These are phyloP conservation scores for Aspergillus saccharolyticus DNA, from an alignment of 495 filamentous ascomycete species.

Conservation along the genomic window DNA sequence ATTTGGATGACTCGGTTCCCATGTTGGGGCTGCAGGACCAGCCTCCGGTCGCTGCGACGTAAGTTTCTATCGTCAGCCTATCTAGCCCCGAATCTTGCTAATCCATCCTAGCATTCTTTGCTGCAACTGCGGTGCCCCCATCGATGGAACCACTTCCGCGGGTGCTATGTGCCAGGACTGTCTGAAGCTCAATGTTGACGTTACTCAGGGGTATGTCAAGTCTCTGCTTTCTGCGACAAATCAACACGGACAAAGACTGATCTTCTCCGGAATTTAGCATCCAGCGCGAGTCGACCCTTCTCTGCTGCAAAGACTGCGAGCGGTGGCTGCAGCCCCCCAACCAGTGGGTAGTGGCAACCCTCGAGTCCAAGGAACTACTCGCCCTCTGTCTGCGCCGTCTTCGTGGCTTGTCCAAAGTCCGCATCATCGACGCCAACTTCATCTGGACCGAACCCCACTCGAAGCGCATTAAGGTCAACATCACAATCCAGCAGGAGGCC, in stretches of 20 bases:
- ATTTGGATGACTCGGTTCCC: conserved; percentile 59
- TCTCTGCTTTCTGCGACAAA: not conserved
- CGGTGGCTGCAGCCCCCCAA: conserved; percentile 85
- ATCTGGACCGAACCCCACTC: conserved; percentile 99
- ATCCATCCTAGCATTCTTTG: conserved; percentile 67
- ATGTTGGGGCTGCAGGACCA: conserved; percentile 46
- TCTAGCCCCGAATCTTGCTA: conserved; percentile 13
- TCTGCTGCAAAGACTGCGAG: conserved; percentile 87
- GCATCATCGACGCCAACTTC: conserved; percentile 92
- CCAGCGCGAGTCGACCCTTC: conserved; percentile 74
- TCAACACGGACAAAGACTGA: not conserved
- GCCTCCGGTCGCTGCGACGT: conserved; percentile 51
- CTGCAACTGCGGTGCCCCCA: conserved; percentile 90
- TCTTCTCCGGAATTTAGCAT: conserved; percentile 37
- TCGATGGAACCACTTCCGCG: conserved; percentile 80
- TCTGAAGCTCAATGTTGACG: conserved; percentile 86
- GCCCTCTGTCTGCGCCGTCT: conserved; percentile 83
- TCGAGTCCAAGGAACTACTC: conserved; percentile 83
- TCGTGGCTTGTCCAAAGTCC: conserved; percentile 72
- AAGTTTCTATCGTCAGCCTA: conserved; percentile 28
- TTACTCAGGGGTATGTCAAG: conserved; percentile 59
- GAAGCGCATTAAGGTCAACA: conserved; percentile 80
- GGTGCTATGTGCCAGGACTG: conserved; percentile 93
- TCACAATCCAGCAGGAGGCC: conserved; percentile 81
- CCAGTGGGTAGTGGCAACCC: conserved; percentile 76